Percentiles rank a stretch among this genome's conserved stretches.
phyloP scores from a whole-genome alignment of 1,139 yeast genomes.

The Hansenula sp. region DNA sequence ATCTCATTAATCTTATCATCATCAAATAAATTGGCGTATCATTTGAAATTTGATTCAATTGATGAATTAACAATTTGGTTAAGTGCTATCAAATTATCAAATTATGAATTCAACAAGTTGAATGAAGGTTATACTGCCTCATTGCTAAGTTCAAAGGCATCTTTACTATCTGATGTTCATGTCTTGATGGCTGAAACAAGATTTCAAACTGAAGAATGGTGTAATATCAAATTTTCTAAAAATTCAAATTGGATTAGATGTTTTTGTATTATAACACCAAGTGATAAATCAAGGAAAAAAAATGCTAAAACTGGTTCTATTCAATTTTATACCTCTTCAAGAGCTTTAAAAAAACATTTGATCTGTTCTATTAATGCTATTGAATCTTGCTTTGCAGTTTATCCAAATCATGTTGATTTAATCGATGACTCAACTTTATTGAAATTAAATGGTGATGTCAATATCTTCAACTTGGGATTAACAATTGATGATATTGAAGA shows the following conservation, averaged over 20 bases:
- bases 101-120: slow-evolving; percentile 62
- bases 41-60: slow-evolving; percentile 56
- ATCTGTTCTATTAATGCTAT: slow-evolving; percentile 67
- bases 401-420: slow-evolving; percentile 66
- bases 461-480: slow-evolving; percentile 38
- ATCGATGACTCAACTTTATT: slow-evolving; percentile 74
- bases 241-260: slow-evolving; percentile 89
- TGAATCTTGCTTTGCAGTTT: slow-evolving; percentile 68
- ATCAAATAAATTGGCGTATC: slow-evolving; percentile 59
- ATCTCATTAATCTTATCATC: slow-evolving; percentile 75
- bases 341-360: slow-evolving; percentile 46
- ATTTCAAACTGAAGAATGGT: slow-evolving; percentile 79
- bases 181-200: slow-evolving; percentile 73
- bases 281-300: slow-evolving; percentile 36
- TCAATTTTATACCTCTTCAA: slow-evolving; percentile 19
- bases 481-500: neutral
- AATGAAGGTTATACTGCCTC: slow-evolving; percentile 91
- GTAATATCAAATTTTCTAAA: slow-evolving; percentile 74
- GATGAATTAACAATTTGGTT: slow-evolving; percentile 52
- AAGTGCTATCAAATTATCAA: slow-evolving; percentile 63
- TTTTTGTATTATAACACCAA: slow-evolving; percentile 72
- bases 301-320: slow-evolving; percentile 31
- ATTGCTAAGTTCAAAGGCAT: slow-evolving; percentile 70
- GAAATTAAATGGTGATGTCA: slow-evolving; percentile 68
- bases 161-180: slow-evolving; percentile 68